Evolutionary conservation across 169 alveolate genomes (phyloP).

Genomic region (Eimeria maxima): DNA sequence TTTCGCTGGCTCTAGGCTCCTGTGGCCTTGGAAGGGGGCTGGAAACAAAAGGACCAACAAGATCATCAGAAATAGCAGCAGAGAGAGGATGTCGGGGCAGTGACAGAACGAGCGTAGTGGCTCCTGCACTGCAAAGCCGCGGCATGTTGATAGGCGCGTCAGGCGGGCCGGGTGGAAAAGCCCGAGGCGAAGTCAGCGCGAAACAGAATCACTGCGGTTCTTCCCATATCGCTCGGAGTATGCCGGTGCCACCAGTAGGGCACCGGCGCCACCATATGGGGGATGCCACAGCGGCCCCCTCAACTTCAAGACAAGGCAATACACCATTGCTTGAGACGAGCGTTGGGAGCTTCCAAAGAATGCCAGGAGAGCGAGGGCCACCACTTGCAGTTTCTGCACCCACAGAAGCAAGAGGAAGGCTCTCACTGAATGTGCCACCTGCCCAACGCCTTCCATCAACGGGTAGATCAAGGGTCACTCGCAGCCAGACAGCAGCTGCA

Average conservation of each 20-base stretch:
- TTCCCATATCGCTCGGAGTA: background rate
- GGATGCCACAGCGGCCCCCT: background rate
- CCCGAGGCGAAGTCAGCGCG: background rate
- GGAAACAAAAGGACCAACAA: background rate
- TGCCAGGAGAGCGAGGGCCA: conserved; percentile 18
- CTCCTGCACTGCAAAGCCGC: background rate
- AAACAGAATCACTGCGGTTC: background rate
- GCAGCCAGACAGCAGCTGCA: conserved; percentile 76
- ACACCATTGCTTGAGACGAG: background rate
- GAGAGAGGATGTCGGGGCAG: background rate
- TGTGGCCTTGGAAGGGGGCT: background rate
- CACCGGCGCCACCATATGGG: background rate
- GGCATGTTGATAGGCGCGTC: background rate
- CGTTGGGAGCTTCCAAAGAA: no score
- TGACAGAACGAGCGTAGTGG: background rate
- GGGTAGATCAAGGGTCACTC: conserved; percentile 26
- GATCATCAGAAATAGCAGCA: background rate
- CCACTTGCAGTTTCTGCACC: background rate
- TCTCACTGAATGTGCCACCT: background rate
- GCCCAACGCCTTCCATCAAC: background rate
- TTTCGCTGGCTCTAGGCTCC: background rate
- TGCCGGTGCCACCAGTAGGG: background rate
- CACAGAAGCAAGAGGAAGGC: conserved; percentile 12
- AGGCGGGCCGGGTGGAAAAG: background rate
- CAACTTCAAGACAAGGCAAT: background rate